phyloP scores from a whole-genome alignment of 2,329 filamentous ascomycete genomes.

The Alternaria viburni region DNA sequence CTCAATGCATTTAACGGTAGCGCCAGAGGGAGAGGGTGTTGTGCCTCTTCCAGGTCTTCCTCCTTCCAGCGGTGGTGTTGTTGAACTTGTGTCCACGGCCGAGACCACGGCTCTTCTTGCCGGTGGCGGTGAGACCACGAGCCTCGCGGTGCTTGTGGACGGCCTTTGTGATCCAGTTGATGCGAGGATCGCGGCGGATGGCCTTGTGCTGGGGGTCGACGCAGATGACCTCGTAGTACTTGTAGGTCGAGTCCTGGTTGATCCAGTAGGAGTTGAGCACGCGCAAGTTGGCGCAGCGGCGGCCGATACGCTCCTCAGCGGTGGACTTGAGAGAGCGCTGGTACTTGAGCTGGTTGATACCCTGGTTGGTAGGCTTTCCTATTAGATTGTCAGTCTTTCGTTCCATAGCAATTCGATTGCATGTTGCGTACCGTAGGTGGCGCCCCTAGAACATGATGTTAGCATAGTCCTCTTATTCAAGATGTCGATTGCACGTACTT shows the following conservation, averaged over 20 bases:
- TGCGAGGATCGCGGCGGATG: conserved; percentile 97
- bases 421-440: conserved; percentile 84
- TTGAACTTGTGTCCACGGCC: conserved; percentile 99
- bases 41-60: conserved; percentile 99
- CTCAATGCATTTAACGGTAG: conserved; percentile 74
- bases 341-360: conserved; percentile 99
- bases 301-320: conserved; percentile 99
- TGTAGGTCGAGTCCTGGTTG: conserved; percentile 99
- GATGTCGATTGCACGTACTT: conserved; percentile 57
- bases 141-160: conserved; percentile 99
- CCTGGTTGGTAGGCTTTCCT: conserved; percentile 99
- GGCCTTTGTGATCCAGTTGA: conserved; percentile 99
- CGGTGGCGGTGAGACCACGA: conserved; percentile 95
- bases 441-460: conserved; percentile 66
- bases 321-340: conserved; percentile 98
- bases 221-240: conserved; percentile 99
- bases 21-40: conserved; percentile 99
- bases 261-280: conserved; percentile 99
- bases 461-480: conserved; percentile 20
- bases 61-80: conserved; percentile 95
- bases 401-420: conserved; percentile 4
- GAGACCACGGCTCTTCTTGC: conserved; percentile 99
- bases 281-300: conserved; percentile 97
- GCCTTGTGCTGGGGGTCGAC: conserved; percentile 99
- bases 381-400: conserved; percentile 39